phyloP scores from a whole-genome alignment of 306 rosid species.

The Pyrus communis region DNA sequence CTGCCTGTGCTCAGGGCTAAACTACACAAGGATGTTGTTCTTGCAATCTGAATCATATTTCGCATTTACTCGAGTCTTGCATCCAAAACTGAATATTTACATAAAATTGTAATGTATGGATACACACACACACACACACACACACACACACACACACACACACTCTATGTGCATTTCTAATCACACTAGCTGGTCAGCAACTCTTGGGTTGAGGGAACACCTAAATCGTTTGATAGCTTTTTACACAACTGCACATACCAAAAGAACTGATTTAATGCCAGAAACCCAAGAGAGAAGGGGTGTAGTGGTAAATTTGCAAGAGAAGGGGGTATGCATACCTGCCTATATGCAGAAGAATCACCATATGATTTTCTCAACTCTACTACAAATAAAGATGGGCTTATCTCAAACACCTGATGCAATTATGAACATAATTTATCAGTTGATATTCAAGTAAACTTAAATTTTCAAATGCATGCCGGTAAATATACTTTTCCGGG shows the following conservation, averaged over 20 bases:
- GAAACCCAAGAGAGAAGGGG: not conserved
- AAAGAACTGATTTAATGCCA: not conserved
- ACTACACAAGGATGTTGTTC: not conserved
- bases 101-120: not conserved
- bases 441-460: not conserved
- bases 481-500: not conserved
- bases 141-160: not conserved
- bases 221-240: constrained; percentile 59
- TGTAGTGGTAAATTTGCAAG: not conserved
- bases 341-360: constrained; percentile 71
- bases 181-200: constrained; percentile 21
- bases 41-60: not conserved
- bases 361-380: constrained; percentile 75
- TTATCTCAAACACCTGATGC: constrained; percentile 72
- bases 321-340: constrained; percentile 30
- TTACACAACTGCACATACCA: constrained; percentile 61
- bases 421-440: not conserved
- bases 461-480: not conserved
- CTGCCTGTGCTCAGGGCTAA: too few species aligned
- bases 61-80: not conserved
- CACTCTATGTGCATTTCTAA: not conserved
- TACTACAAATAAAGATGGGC: constrained; percentile 60
- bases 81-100: not conserved
- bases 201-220: constrained; percentile 43
- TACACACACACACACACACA: not conserved